Base-by-base conservation (phyloP, 805 yeast species). In the Kregervanrija delftensis region DNA sequence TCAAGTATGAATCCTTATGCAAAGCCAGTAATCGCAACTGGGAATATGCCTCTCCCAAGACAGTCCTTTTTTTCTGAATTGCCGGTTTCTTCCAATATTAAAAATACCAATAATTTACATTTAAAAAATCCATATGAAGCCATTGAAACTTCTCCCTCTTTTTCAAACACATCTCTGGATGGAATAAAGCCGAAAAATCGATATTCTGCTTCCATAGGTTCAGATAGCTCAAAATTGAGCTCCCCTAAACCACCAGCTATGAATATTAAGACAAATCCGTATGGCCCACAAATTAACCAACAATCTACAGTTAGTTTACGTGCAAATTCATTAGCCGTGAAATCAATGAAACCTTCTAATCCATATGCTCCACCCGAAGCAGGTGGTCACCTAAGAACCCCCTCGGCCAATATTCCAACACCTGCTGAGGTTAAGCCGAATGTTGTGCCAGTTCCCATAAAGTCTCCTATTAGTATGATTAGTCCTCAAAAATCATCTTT, bases 21-120 rank as follows among this genome's bases (percentile, higher is more conserved):
- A 37, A n/a, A n/a, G 30, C 40, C 40, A 11, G 40, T 13, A 11
- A n/a, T 8, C 2, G 28, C 40, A 16, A 30, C 17, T 13, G 34
- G 15, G 10, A 33, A 35, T 10, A 35, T 15, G n/a, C 14, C n/a
- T 14, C 31, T n/a, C n/a, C 33, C 15, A 22, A 37, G n/a, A 8
- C 16, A 28, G 11, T 11, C 15, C 36, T 50, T 81, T 54, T 81
- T 78, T 55, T 82, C 77, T 43, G 87, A 81, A 44, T 57, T 78
- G 34, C 86, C 86, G 4, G 51, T 72, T 17, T 13, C 47, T 4
- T 33, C 31, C 8, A 52, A 47, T 8, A 16, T 32, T 8, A 49
- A 39, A 14, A 36, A 37, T 12, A 28, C 41, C 1, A 30, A 45
- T n/a, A 16, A 50, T 4, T 37, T 42, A 22, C 60, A 49, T 43